A percentile compares a stretch with the other conserved stretches of the same genome.
Conservation (phyloP, 2,329 filamentous ascomycete genomes). For the Aspergillus fischeri region DNA sequence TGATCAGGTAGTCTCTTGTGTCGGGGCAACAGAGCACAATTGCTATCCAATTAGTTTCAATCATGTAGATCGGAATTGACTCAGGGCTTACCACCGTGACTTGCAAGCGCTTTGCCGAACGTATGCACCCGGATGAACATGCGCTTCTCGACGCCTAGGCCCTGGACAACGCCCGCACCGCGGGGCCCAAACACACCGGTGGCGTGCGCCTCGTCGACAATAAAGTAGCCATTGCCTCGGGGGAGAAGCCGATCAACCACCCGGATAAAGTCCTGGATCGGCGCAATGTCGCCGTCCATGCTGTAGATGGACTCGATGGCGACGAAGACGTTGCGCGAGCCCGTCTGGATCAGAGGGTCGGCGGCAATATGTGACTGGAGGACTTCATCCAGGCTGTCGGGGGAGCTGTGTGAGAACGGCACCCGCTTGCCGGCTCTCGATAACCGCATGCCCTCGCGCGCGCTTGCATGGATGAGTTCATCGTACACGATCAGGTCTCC, state of each 20-base stretch:
- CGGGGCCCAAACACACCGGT: constrained; percentile 48
- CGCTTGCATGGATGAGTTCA: constrained; percentile 71
- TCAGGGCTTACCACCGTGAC: constrained; percentile 54
- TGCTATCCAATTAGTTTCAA: constrained; percentile 34
- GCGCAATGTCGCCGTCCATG: constrained; percentile 75
- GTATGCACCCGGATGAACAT: constrained; percentile 51
- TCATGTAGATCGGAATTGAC: too few relatives aligned
- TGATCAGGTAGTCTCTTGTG: constrained; percentile 63
- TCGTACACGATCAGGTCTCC: constrained; percentile 67
- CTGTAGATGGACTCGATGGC: constrained; percentile 70
- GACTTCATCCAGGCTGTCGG: constrained; percentile 33
- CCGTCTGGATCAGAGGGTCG: constrained; percentile 32
- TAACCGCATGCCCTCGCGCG: constrained; percentile 70
- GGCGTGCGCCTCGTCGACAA: constrained; percentile 56
- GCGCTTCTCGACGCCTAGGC: constrained; percentile 47
- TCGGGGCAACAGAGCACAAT: constrained; percentile 59
- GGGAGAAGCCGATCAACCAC: constrained; percentile 56
- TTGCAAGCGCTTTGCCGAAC: constrained; percentile 53
- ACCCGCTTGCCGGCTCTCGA: constrained; percentile 51
- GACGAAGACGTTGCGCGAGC: constrained; percentile 58
- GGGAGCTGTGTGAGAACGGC: constrained; percentile 48
- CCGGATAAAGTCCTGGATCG: constrained; percentile 57
- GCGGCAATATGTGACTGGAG: constrained; percentile 28
- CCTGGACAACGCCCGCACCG: constrained; percentile 48
- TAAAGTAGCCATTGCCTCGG: constrained; percentile 51